Conservation (phyloP, 352 stramenopile genomes). For the Plasmopara viticola region DNA sequence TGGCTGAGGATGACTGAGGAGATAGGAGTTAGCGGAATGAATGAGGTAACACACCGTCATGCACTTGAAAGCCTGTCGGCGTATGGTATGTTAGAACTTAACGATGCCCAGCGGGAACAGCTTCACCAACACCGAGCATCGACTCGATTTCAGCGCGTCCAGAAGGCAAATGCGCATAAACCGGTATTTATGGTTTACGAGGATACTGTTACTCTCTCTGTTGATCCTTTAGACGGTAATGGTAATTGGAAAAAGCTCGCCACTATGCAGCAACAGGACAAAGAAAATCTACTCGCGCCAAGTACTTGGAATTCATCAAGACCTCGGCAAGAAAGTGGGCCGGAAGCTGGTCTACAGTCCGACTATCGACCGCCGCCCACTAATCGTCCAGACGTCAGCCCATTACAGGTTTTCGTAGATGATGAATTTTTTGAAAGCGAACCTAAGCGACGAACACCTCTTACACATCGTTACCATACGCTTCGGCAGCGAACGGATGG, state of each 20-base stretch:
- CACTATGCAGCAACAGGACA: conserved; percentile 66
- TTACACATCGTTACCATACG: conserved; percentile 53
- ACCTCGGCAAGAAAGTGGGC: conserved; percentile 1
- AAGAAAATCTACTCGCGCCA: conserved; percentile 60
- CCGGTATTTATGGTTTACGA: conserved; percentile 83
- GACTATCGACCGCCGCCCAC: conserved; percentile 8
- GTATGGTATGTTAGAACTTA: conserved; percentile 40
- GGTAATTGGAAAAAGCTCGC: conserved; percentile 64
- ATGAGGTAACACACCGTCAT: conserved; percentile 46
- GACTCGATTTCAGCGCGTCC: conserved; percentile 44
- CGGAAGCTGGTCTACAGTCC: conserved; percentile 5
- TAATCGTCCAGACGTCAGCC: conserved; percentile 7
- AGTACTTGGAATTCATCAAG: conserved; percentile 40
- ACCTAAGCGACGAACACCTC: conserved; percentile 15
- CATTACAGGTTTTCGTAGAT: conserved; percentile 76
- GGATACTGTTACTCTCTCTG: conserved; percentile 43
- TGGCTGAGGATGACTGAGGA: conserved; percentile 67
- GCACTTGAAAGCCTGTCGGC: conserved; percentile 58
- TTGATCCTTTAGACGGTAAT: conserved; percentile 55
- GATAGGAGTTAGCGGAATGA: conserved; percentile 12
- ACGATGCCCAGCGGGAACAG: conserved; percentile 47
- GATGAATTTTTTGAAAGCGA: conserved; percentile 33
- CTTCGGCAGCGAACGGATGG: conserved; percentile 70
- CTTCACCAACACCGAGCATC: conserved; percentile 61
- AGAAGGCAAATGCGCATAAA: conserved; percentile 63